Evolutionary conservation across 805 yeast species (phyloP).

Genomic region (Yarrowia deformans): DNA sequence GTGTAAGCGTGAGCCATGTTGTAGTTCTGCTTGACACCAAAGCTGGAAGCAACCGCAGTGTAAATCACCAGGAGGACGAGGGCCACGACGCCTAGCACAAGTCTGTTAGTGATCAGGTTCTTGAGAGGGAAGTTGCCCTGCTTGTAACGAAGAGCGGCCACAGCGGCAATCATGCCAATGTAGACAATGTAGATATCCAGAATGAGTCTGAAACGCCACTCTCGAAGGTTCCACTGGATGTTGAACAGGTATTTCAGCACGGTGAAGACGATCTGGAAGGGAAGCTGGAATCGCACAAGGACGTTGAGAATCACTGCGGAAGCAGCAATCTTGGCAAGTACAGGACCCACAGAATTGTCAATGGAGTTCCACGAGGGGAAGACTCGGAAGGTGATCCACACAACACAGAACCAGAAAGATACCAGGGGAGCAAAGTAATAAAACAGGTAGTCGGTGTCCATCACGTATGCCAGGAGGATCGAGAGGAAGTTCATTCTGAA

Average conservation of each 20-base stretch:
- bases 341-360: slow-evolving; percentile 39
- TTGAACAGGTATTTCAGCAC: slow-evolving; percentile 42
- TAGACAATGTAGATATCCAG: slow-evolving; percentile 45
- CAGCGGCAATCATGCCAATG: slow-evolving; percentile 45
- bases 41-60: background rate
- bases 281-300: slow-evolving; percentile 42
- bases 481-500: slow-evolving; percentile 44
- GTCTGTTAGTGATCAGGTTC: slow-evolving; percentile 29
- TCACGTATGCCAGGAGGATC: slow-evolving; percentile 44
- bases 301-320: slow-evolving; percentile 40
- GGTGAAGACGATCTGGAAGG: slow-evolving; percentile 43
- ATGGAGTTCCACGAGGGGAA: slow-evolving; percentile 41
- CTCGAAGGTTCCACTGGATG: slow-evolving; percentile 45
- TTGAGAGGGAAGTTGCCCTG: slow-evolving; percentile 26
- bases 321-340: slow-evolving; percentile 41
- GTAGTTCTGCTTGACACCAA: slow-evolving; percentile 19
- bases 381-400: slow-evolving; percentile 44
- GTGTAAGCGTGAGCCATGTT: slow-evolving; percentile 11
- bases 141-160: slow-evolving; percentile 29
- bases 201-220: slow-evolving; percentile 45
- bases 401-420: slow-evolving; percentile 45
- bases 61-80: slow-evolving; percentile 6
- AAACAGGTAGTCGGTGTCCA: slow-evolving; percentile 46
- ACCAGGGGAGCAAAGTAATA: slow-evolving; percentile 46
- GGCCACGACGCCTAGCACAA: background rate